Percentiles rank a stretch among this genome's conserved stretches.
phyloP scores from a whole-genome alignment of 1,284 basidiomycete genomes.

The Mycocalia duriaeana region DNA sequence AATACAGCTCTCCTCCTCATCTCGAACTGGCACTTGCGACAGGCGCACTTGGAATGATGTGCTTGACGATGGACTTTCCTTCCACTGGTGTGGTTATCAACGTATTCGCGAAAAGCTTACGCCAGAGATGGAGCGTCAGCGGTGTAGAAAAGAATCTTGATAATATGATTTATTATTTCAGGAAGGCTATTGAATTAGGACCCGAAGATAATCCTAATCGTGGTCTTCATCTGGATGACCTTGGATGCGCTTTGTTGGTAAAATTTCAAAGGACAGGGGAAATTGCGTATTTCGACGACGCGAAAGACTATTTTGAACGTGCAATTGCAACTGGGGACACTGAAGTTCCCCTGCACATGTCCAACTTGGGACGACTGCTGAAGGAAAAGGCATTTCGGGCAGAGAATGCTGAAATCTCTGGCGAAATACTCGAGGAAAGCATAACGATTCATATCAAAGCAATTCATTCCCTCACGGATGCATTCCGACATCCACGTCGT shows the following conservation, averaged over 20 bases:
- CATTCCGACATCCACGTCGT: slow-evolving; percentile 5
- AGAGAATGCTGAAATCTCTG: not conserved
- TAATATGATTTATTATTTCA: slow-evolving; percentile 11
- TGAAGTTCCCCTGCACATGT: slow-evolving; percentile 11
- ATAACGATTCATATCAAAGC: slow-evolving; percentile 8
- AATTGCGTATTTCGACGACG: slow-evolving; percentile 8
- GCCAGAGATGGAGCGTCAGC: slow-evolving; percentile 7
- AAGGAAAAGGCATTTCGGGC: slow-evolving; percentile 7
- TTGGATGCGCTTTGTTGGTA: slow-evolving; percentile 9
- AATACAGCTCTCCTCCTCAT: not conserved
- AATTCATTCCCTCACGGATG: slow-evolving; percentile 2
- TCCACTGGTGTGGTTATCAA: slow-evolving; percentile 10
- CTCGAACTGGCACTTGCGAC: slow-evolving; percentile 7
- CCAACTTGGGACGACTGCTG: slow-evolving; percentile 10
- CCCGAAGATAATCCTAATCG: slow-evolving; percentile 7
- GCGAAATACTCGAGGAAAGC: slow-evolving; percentile 6
- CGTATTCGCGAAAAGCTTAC: slow-evolving; percentile 10
- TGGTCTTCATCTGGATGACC: slow-evolving; percentile 11
- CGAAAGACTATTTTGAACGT: slow-evolving; percentile 4
- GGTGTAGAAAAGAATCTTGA: slow-evolving; percentile 9
- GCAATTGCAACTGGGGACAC: slow-evolving; percentile 7
- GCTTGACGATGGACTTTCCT: slow-evolving; percentile 4
- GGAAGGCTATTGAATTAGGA: slow-evolving; percentile 9
- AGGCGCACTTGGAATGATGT: slow-evolving; percentile 9
- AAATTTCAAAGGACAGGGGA: slow-evolving; percentile 3